These are phyloP conservation scores for Coccomyxa sp. DNA, from an alignment of 139 green algal genomes.

Conservation along the genomic window DNA sequence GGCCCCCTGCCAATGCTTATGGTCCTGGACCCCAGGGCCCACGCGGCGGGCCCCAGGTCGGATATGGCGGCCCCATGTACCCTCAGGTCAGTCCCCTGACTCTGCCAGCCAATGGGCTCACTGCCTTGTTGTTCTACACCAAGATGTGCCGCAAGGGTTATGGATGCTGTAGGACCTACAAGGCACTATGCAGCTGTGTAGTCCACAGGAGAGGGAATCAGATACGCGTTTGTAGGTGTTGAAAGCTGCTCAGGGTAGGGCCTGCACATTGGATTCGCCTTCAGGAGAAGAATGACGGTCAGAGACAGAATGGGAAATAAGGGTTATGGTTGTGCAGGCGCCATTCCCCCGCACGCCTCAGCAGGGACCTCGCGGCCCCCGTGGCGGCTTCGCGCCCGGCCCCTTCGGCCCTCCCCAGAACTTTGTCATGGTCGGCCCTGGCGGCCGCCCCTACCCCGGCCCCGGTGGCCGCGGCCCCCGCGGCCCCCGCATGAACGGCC, in stretches of 20 bases:
- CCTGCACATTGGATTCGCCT: too few species aligned
- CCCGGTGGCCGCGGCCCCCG: constrained; percentile 8
- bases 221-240: too few species aligned
- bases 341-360: not conserved
- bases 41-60: constrained; percentile 24
- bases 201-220: too few species aligned
- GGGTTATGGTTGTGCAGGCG: too few species aligned
- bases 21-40: constrained; percentile 11
- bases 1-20: constrained; percentile 1
- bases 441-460: constrained; percentile 5
- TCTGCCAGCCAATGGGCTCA: too few species aligned
- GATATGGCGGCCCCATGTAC: constrained; percentile 40
- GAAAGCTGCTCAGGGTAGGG: too few species aligned
- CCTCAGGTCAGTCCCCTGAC: too few species aligned
- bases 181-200: too few species aligned
- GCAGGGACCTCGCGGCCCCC: not conserved
- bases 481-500: constrained; percentile 3
- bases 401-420: constrained; percentile 9
- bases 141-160: not conserved
- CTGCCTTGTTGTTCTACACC: too few species aligned
- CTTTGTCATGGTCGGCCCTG: constrained; percentile 3
- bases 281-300: too few species aligned
- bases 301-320: too few species aligned
- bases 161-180: not conserved
- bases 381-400: not conserved